Conservation (phyloP, 192 early-diverging fungal species). For the Glomus cerebriforme region DNA sequence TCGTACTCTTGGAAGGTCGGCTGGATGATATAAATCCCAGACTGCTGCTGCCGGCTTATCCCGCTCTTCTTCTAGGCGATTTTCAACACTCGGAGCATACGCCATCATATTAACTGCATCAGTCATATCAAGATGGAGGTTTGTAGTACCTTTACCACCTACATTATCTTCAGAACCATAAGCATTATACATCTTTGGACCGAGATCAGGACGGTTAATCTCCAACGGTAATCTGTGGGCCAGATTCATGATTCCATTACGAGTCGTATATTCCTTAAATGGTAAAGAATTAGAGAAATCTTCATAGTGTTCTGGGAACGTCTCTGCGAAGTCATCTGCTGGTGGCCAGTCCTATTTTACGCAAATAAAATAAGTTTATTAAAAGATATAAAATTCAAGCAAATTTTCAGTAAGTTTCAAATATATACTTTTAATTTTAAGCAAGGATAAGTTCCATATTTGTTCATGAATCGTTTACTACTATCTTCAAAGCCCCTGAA, state of each 20-base stretch:
- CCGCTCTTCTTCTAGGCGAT: not conserved
- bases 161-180: constrained; percentile 46
- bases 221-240: not conserved
- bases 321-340: not conserved
- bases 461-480: not conserved
- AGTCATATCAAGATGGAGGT: constrained; percentile 77
- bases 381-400: not conserved
- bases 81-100: constrained; percentile 38
- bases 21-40: constrained; percentile 66
- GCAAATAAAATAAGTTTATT: too few species aligned
- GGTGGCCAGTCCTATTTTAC: constrained; percentile 18
- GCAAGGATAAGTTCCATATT: not conserved
- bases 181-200: constrained; percentile 22
- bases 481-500: constrained; percentile 1
- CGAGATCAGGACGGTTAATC: constrained; percentile 12
- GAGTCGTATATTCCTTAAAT: not conserved
- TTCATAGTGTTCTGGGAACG: constrained; percentile 10
- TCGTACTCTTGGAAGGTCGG: constrained; percentile 41
- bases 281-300: not conserved
- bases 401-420: not conserved
- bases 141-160: constrained; percentile 65
- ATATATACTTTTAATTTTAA: constrained; percentile 3
- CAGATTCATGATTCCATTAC: not conserved
- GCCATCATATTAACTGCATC: constrained; percentile 82
- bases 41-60: constrained; percentile 44